Base-by-base conservation (phyloP, 2,329 filamentous ascomycete species). In the Geosmithia putterillii region DNA sequence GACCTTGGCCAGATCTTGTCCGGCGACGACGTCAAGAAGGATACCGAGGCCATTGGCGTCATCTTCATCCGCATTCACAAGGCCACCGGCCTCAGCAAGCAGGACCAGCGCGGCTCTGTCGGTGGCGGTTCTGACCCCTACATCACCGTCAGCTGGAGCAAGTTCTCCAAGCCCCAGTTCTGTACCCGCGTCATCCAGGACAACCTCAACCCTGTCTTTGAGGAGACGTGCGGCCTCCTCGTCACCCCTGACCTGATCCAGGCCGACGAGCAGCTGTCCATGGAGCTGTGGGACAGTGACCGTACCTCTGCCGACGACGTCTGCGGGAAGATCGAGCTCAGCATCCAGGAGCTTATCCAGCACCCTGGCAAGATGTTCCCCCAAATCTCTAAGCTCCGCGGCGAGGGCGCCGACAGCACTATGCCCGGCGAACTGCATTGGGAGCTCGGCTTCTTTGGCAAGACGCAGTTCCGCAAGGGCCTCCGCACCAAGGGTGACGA, bases 81-180 rank as follows among this genome's bases (percentile, higher is more conserved):
- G 52, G 92, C 90, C 10, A 70, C 78, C 18, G 88, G 84, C 0
- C 73, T 98, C 45, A 94, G 86, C 68, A 95, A 95, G 63, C 90
- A 95, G 57, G 92, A 98, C 57, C 64, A 67, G 40, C 80, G 86
- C 46, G 89, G 88, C 36, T 89, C 81, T 54, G 74, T 82, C 42
- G 84, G 87, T 17, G 90, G 92, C 28, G 90, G 90, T 38, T 94
- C 86, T 42, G 92, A 98, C 52, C 88, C 90, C 0, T 96, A 96
- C 60, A 94, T 96, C 57, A 95, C 90, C 25, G 73, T 96, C 32
- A 83, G 85, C 36, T 96, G 94, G 69, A 94, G 86, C 54, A 95
- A 96, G 61, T 96, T 95, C 53, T 86, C 85, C 45, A 98, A 98
- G 65, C 90, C 90, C 2, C 94, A 95, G 76, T 96, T 95, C 63